Evolutionary conservation across 129 eudicot species (phyloP).

Genomic region (Scalesia atractyloides): DNA sequence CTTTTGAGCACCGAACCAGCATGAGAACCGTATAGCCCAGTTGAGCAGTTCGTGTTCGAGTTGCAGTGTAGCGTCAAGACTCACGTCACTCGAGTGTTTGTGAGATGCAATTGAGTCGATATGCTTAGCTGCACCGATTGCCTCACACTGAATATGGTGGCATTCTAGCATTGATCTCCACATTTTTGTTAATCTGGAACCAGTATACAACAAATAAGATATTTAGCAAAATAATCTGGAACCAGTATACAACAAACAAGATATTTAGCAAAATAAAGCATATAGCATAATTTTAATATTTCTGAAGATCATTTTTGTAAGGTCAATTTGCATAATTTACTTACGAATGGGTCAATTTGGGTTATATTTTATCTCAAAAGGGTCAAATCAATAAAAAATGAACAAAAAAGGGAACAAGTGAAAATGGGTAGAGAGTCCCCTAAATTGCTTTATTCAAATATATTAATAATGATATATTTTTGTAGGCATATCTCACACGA

Average conservation of each 20-base stretch:
- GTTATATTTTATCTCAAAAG: background rate
- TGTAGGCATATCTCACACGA: background rate
- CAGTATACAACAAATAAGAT: conserved; percentile 16
- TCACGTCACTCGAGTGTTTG: conserved; percentile 60
- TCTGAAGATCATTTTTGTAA: background rate
- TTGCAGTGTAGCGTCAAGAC: conserved; percentile 76
- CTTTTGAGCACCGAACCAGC: conserved; percentile 83
- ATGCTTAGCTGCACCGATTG: conserved; percentile 66
- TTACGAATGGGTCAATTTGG: too few species aligned
- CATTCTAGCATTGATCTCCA: conserved; percentile 88
- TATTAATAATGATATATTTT: background rate
- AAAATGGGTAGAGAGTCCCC: background rate
- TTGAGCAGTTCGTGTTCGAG: conserved; percentile 79
- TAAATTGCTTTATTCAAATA: conserved; percentile 4
- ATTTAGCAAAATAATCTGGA: conserved; percentile 40
- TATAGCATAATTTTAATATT: conserved; percentile 4
- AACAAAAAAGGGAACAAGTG: background rate
- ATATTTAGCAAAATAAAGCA: conserved; percentile 18
- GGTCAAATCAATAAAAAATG: background rate
- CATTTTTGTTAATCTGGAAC: conserved; percentile 66
- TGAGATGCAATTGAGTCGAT: conserved; percentile 68
- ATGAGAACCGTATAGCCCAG: conserved; percentile 80
- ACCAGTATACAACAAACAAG: conserved; percentile 7
- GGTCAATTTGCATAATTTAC: too few species aligned
- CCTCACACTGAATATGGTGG: conserved; percentile 76